phyloP scores from a whole-genome alignment of 2,329 filamentous ascomycete species.

The Exophiala spinifera region DNA sequence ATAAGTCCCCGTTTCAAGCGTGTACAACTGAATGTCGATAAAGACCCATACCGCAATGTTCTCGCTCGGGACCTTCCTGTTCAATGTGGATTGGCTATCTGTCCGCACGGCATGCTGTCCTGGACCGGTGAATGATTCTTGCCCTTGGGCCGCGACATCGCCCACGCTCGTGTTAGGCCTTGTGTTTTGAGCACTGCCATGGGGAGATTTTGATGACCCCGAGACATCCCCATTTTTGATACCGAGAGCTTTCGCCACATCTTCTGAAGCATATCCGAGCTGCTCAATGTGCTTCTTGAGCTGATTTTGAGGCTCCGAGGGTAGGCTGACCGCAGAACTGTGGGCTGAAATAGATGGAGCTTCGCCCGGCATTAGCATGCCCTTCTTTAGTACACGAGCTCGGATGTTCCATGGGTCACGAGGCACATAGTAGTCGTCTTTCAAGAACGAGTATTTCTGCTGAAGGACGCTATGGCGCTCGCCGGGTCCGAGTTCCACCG shows the following conservation, averaged over 20 bases:
- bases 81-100: conserved; percentile 22
- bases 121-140: conserved; percentile 8
- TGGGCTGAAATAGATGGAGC: conserved; percentile 50
- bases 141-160: conserved; percentile 16
- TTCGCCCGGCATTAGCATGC: conserved; percentile 59
- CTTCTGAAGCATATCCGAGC: conserved; percentile 27
- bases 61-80: conserved; percentile 26
- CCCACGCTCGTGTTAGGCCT: conserved; percentile 20
- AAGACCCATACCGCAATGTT: conserved; percentile 75
- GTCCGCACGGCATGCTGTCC: conserved; percentile 15
- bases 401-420: conserved; percentile 94
- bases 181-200: conserved; percentile 14
- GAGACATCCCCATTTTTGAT: conserved; percentile 11
- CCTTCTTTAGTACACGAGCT: conserved; percentile 81
- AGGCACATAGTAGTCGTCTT: conserved; percentile 72
- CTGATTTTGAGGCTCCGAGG: conserved; percentile 31
- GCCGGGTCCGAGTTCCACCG: conserved; percentile 34
- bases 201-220: conserved; percentile 16
- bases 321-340: conserved; percentile 38
- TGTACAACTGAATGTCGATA: conserved; percentile 93
- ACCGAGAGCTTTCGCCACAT: conserved; percentile 26
- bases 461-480: conserved; percentile 38
- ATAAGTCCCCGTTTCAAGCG: conserved; percentile 87
- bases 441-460: conserved; percentile 43
- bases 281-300: conserved; percentile 31